Percentiles rank a stretch among this genome's conserved stretches.
phyloP scores from a whole-genome alignment of 331 rosid species.

The Telfairia occidentalis region DNA sequence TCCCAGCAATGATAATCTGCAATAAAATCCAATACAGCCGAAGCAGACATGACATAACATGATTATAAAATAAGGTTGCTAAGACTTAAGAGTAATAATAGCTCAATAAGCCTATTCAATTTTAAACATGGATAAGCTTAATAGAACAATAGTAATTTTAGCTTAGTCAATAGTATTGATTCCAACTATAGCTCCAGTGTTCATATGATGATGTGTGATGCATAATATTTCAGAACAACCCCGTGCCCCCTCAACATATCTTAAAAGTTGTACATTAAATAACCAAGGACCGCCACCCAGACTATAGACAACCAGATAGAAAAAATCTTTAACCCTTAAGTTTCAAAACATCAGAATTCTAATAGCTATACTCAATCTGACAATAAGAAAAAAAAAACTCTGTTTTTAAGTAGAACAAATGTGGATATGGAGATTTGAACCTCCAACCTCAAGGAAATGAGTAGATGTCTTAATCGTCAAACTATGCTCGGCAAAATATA shows the following conservation, averaged over 20 bases:
- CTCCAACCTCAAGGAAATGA: no score
- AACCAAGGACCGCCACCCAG: not conserved
- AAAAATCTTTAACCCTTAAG: not conserved
- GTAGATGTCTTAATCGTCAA: no score
- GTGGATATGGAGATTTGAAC: no score
- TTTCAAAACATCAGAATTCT: not conserved
- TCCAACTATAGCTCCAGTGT: not conserved
- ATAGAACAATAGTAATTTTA: not conserved
- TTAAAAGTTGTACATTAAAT: not conserved
- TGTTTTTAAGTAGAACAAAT: no score
- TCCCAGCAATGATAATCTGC: conserved; percentile 89
- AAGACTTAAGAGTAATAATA: not conserved
- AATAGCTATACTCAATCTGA: not conserved
- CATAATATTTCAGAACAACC: conserved; percentile 1
- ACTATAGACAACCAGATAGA: not conserved
- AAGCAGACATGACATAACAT: conserved; percentile 7
- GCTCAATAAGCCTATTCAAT: not conserved
- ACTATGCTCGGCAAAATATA: no score
- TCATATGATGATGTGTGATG: not conserved
- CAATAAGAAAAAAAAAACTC: not conserved
- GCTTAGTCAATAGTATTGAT: not conserved
- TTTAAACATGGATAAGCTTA: not conserved
- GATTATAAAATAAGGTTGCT: not conserved
- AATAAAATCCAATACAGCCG: conserved; percentile 8
- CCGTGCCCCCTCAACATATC: not conserved